Percentiles rank a stretch among this genome's conserved stretches.
Evolutionary conservation across 1,139 yeast species (phyloP).

Genomic region (Arxiozyma slooffiae): DNA sequence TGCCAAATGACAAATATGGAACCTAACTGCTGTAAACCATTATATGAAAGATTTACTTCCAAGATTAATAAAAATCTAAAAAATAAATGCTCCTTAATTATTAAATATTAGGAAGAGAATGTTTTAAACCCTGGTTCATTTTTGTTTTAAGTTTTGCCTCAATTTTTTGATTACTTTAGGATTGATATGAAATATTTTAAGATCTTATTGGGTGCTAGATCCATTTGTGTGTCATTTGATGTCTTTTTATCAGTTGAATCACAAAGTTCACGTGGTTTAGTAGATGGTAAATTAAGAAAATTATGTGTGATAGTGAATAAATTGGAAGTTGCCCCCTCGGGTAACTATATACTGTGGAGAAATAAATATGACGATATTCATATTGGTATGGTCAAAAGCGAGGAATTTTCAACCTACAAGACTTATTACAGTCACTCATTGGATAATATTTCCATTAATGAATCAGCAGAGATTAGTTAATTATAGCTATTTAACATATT

Average conservation of each 20-base stretch:
- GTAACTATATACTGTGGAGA: conserved; percentile 23
- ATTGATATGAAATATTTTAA: conserved; percentile 31
- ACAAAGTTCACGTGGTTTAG: conserved; percentile 36
- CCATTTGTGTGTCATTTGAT: conserved; percentile 45
- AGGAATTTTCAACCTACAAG: conserved; percentile 10
- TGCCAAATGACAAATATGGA: conserved; percentile 24
- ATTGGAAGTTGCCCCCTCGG: conserved; percentile 18
- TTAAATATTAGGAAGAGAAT: conserved; percentile 29
- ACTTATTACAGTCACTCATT: conserved; percentile 29
- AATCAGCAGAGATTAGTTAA: conserved; percentile 19
- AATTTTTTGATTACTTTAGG: conserved; percentile 37
- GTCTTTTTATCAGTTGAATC: conserved; percentile 31
- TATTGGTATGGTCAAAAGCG: conserved; percentile 16
- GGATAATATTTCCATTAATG: conserved; percentile 26
- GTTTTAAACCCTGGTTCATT: conserved; percentile 24
- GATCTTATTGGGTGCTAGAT: conserved; percentile 47
- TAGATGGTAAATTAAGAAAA: conserved; percentile 37
- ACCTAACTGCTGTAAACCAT: conserved; percentile 21
- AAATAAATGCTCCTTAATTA: conserved; percentile 38
- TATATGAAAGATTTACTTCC: conserved; percentile 40
- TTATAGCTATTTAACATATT: conserved; percentile 22
- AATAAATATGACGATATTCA: conserved; percentile 16
- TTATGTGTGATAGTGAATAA: conserved; percentile 24
- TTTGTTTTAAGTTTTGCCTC: conserved; percentile 38
- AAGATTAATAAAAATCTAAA: conserved; percentile 37